Base-by-base conservation (phyloP, 73 alveolate species). In the Stentor coeruleus region DNA sequence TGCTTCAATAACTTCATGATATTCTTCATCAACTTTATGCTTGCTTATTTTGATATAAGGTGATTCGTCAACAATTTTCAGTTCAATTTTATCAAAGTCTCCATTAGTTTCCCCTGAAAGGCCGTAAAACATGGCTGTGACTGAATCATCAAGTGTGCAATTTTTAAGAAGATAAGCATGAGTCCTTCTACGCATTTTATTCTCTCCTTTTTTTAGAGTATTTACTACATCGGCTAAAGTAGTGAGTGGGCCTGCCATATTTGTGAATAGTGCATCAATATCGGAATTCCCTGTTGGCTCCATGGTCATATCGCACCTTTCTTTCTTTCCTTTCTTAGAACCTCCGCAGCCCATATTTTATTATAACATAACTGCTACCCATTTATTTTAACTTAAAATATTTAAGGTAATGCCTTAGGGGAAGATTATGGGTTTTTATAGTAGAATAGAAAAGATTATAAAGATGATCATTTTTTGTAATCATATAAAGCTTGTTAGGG, bases 91-190 rank as follows among this genome's bases (percentile, higher is more conserved):
- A 31, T 31, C 37, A 40, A 66, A 66, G 41, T 66, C 79, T 1
- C 79, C 79, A 66, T 66, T 40, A 66, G 79, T 66, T 26, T 20
- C n/a, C 39, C 49, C 79, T 66, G 79, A 66, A 26, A 1, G 33
- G 1, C 79, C n/a, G 37, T 66, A 66, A 66, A 66, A 40, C 39
- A 66, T 20, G 40, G 37, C 37, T 1, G 79, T 66, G 41, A 66
- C 0, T 26, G 79, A 20, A 33, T 66, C 79, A 26, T 31, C 37
- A 26, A 66, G 2, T 20, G 79, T 66, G n/a, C 37, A 31, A 33
- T 33, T 26, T 26, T 20, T 66, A 14, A 66, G 20, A 20, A 66
- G 40, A 33, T 66, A 31, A 26, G 79, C 79, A 11, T 31, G 40
- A 20, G 79, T 2, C 11, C 40, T 26, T 66, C 79, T 66, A 1